These are phyloP conservation scores for Monosporozyma unispora DNA, from an alignment of 805 yeast genomes.

Conservation along the genomic window DNA sequence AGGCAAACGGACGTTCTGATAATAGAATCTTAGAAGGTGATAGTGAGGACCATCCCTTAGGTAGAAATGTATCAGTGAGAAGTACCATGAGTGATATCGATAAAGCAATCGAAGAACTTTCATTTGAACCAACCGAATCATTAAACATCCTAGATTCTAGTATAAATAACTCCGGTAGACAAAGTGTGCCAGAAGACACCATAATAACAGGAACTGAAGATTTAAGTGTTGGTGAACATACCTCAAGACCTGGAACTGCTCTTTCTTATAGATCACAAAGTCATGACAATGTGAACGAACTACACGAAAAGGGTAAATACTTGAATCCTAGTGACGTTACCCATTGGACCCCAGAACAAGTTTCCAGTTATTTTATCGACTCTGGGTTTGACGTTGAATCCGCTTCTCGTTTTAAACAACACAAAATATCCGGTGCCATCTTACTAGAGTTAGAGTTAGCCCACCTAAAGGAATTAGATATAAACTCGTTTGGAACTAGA, in stretches of 20 bases:
- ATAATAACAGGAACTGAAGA: conserved; percentile 14
- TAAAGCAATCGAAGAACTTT: conserved; percentile 57
- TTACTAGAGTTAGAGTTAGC: conserved; percentile 77
- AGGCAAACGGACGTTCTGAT: neutral
- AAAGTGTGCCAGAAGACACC: conserved; percentile 14
- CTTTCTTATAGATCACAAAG: neutral
- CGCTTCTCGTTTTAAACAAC: conserved; percentile 75
- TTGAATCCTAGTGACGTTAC: conserved; percentile 31
- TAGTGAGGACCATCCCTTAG: conserved; percentile 5
- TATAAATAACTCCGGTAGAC: conserved; percentile 1
- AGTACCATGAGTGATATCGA: conserved; percentile 64
- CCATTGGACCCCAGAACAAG: conserved; percentile 82
- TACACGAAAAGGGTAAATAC: neutral
- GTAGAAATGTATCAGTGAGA: conserved; percentile 36
- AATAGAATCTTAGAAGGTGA: neutral
- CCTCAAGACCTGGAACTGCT: conserved; percentile 1
- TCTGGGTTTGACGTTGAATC: conserved; percentile 65
- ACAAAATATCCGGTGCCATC: conserved; percentile 82
- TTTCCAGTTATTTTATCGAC: conserved; percentile 61
- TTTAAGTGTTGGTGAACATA: conserved; percentile 7
- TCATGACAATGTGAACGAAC: neutral
- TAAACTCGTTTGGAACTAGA: conserved; percentile 87
- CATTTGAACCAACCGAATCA: conserved; percentile 22
- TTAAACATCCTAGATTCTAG: neutral
- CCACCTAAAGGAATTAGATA: conserved; percentile 84